Base-by-base conservation (phyloP, 352 stramenopile genomes). In the Globisporangium splendens region DNA sequence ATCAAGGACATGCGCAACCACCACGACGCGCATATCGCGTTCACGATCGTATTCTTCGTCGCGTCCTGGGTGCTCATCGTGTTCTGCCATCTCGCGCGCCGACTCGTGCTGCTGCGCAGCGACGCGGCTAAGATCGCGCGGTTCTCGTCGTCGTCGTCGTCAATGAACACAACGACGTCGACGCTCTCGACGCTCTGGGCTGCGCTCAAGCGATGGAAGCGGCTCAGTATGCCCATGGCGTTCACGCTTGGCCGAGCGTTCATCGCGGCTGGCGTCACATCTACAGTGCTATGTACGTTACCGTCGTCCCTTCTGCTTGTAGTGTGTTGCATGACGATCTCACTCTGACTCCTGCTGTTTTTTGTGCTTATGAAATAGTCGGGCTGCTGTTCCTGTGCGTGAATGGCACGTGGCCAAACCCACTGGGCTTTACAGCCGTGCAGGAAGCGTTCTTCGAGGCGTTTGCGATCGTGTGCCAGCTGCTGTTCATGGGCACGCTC, bases 401-500 rank as follows among this genome's bases (percentile, higher is more conserved):
- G 1, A 92, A 95, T 56, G 80, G 76, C 18, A 65, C 84, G 61
- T 91, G 81, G 81, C 63, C 75, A 10, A 95, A 95, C 31, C 84
- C 85, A 1, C 51, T 93, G 21, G 83, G 81, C 3, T 88, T 95
- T 55, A 93, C 86, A 24, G 83, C 83, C 31, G 70, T 86, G 0
- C 80, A 93, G 56, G 86, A 95, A 42, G 86, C 86, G 3, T 86
- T 93, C 59, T 87, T 92, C 43, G 86, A 95, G 56, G 80, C 85
- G 3, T 73, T 91, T 48, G 83, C 86, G 2, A 93, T 95, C 62
- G 69, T 93, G 15, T 95, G 82, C 43, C 86, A 95, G 56, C 70
- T 95, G n/a, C 63, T 95, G 18, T 95, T 89, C 71, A 92, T 95
- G 79, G 86, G 86, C 13, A 95, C 86, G 50, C 59, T 91, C 1